phyloP scores from a whole-genome alignment of 2,329 filamentous ascomycete genomes.

The Fusarium metavorans region DNA sequence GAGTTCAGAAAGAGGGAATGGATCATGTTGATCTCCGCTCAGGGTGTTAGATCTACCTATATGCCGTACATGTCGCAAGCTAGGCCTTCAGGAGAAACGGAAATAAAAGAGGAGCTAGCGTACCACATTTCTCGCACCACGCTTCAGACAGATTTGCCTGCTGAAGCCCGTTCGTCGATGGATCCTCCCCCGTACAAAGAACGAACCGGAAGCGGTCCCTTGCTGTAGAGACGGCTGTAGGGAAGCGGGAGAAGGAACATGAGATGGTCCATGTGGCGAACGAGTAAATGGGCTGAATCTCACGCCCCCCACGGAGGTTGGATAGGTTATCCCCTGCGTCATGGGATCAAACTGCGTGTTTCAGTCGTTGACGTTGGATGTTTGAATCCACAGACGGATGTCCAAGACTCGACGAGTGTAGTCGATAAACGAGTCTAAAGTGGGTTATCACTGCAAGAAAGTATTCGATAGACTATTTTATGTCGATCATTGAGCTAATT shows the following conservation, averaged over 20 bases:
- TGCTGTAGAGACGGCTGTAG: neutral
- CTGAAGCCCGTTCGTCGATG: neutral
- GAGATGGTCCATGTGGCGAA: neutral
- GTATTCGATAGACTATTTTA: neutral
- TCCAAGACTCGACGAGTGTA: neutral
- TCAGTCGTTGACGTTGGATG: conserved; percentile 11
- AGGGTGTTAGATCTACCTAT: conserved; percentile 12
- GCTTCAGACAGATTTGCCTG: conserved; percentile 1
- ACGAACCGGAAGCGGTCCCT: conserved; percentile 1
- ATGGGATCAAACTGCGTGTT: conserved; percentile 5
- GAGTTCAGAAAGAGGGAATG: neutral
- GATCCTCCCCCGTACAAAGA: neutral
- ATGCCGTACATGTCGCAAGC: neutral
- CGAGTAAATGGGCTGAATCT: neutral
- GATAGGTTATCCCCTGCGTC: conserved; percentile 17
- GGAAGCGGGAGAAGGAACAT: neutral
- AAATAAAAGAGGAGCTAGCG: neutral
- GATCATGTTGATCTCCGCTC: neutral
- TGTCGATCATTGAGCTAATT: neutral
- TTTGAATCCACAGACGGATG: neutral
- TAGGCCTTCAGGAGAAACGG: neutral
- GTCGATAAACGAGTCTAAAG: neutral
- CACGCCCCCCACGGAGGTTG: neutral
- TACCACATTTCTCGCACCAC: neutral
- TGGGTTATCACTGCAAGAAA: neutral